phyloP scores from a whole-genome alignment of 148 eudicot genomes.

The Rhododendron simsii region DNA sequence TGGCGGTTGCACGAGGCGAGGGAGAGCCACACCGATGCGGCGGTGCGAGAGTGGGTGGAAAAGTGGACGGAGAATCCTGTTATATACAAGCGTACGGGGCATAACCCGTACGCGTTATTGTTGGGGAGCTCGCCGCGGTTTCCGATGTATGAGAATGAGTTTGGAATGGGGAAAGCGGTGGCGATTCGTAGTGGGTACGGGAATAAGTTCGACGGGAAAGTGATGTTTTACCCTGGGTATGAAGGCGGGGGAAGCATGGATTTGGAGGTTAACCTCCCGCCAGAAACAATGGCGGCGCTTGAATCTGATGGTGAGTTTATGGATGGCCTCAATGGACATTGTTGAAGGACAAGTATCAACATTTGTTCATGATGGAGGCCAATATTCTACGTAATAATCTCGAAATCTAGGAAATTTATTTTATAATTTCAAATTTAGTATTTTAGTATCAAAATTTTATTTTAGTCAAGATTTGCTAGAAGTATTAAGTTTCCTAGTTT shows the following conservation, averaged over 20 bases:
- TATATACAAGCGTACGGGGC: not conserved
- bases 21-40: conserved; percentile 6
- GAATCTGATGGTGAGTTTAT: conserved; percentile 21
- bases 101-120: conserved; percentile 11
- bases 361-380: too few species aligned
- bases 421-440: too few species aligned
- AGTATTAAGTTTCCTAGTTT: too few species aligned
- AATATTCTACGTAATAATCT: too few species aligned
- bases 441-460: too few species aligned
- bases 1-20: not conserved
- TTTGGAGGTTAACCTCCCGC: conserved; percentile 23
- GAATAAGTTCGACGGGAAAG: conserved; percentile 28
- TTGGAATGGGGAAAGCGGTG: conserved; percentile 26
- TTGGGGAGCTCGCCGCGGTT: conserved; percentile 27
- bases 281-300: conserved; percentile 10
- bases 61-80: conserved; percentile 9
- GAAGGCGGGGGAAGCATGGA: conserved; percentile 26
- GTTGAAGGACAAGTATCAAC: not conserved
- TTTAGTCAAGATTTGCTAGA: too few species aligned
- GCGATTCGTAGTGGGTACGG: conserved; percentile 24
- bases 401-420: too few species aligned
- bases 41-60: not conserved
- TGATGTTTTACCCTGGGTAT: conserved; percentile 19
- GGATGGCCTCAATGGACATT: not conserved
- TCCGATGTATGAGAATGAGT: conserved; percentile 21